phyloP scores from a whole-genome alignment of 345 rosid species.

The Eucalyptus viminalis region DNA sequence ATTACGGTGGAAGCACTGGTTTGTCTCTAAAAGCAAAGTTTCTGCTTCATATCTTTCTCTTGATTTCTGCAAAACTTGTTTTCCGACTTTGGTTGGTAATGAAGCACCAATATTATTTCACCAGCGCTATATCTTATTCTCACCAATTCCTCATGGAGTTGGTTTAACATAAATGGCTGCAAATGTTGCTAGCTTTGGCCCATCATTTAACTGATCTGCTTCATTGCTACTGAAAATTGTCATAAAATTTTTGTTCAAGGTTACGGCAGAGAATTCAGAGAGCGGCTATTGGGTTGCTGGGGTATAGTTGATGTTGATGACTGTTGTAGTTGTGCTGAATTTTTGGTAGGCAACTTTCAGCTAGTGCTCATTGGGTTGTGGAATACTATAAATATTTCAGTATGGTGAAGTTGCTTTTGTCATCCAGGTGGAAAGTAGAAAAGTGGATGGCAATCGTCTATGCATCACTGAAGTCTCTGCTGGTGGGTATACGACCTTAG shows the following conservation, averaged over 20 bases:
- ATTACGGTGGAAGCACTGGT: conserved; percentile 99
- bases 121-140: background rate
- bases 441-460: conserved; percentile 53
- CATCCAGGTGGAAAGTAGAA: conserved; percentile 60
- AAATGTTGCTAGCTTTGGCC: background rate
- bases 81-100: background rate
- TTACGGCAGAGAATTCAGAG: conserved; percentile 87
- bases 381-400: background rate
- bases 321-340: conserved; percentile 83
- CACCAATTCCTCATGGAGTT: background rate
- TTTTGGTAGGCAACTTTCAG: conserved; percentile 39
- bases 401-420: background rate
- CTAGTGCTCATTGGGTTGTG: background rate
- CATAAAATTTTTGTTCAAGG: conserved; percentile 30
- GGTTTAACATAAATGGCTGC: background rate
- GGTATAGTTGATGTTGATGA: conserved; percentile 93
- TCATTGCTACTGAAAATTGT: background rate
- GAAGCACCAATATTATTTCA: background rate
- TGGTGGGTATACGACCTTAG: conserved; percentile 89
- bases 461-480: conserved; percentile 98
- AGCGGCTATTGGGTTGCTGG: conserved; percentile 57
- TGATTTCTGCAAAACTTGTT: background rate
- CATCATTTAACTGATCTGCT: background rate
- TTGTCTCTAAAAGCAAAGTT: conserved; percentile 2
- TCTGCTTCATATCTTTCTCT: background rate